These are phyloP conservation scores for Nitzschia sp. DNA, from an alignment of 108 stramenopile species.

Conservation along the genomic window DNA sequence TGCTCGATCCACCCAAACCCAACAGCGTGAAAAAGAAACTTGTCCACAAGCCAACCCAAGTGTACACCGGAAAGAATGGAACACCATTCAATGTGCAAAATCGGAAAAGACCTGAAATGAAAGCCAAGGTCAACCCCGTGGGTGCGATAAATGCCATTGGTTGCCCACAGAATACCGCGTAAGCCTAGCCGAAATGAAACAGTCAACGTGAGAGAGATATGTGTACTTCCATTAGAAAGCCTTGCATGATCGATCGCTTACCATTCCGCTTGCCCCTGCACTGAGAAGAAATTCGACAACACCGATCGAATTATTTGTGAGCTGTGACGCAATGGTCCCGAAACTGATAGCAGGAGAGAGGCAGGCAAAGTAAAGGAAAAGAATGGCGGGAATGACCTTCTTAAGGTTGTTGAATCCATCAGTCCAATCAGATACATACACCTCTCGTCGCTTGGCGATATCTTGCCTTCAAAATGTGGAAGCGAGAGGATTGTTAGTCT, in stretches of 20 bases:
- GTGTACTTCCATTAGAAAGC: too few relatives aligned
- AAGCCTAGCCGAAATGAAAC: constrained; percentile 41
- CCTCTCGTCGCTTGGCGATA: constrained; percentile 39
- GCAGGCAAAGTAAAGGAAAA: constrained; percentile 96
- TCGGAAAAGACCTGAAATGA: constrained; percentile 88
- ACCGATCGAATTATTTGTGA: constrained; percentile 88
- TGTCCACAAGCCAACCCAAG: constrained; percentile 96
- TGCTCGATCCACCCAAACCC: constrained; percentile 78
- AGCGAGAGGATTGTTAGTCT: background rate
- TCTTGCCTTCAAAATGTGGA: constrained; percentile 46
- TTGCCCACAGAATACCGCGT: constrained; percentile 88
- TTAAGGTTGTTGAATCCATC: constrained; percentile 72
- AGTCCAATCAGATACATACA: constrained; percentile 75
- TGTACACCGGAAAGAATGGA: constrained; percentile 93
- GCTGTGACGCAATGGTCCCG: constrained; percentile 87
- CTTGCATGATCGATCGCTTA: too few relatives aligned
- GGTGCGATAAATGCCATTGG: constrained; percentile 98
- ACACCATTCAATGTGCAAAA: constrained; percentile 70
- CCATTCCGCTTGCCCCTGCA: constrained; percentile 86
- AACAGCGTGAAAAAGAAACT: constrained; percentile 79
- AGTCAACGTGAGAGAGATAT: too few relatives aligned
- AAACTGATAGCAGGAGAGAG: constrained; percentile 93
- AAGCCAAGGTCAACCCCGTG: constrained; percentile 93
- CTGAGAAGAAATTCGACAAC: constrained; percentile 90
- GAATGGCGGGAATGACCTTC: constrained; percentile 75